Evolutionary conservation across 805 yeast species (phyloP).

Genomic region (Brettanomyces custersianus): DNA sequence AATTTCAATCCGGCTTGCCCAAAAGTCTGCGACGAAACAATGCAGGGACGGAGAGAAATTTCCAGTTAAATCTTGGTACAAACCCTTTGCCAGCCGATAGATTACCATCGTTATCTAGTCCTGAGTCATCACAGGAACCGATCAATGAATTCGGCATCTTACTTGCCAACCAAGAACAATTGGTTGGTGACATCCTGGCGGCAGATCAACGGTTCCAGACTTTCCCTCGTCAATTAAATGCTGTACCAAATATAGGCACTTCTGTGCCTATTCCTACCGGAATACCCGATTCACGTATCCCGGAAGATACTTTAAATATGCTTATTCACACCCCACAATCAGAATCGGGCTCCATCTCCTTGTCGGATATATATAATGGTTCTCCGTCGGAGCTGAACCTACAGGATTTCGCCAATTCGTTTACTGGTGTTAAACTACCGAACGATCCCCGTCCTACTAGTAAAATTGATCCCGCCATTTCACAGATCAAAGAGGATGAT

Average conservation of each 20-base stretch:
- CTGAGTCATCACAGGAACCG: no score
- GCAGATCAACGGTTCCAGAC: conserved; percentile 4
- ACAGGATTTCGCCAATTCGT: conserved; percentile 1
- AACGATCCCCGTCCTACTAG: no score
- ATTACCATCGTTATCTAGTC: no score
- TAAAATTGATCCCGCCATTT: not conserved
- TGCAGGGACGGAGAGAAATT: not conserved
- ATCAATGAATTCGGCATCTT: conserved; percentile 3
- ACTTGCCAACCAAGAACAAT: conserved; percentile 16
- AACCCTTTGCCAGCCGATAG: not conserved
- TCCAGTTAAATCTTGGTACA: not conserved
- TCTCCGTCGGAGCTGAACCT: not conserved
- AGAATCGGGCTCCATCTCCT: not conserved
- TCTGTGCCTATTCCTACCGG: not conserved
- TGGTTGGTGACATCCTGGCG: conserved; percentile 13
- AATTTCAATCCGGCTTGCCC: not conserved
- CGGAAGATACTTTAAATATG: not conserved
- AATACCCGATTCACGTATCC: not conserved
- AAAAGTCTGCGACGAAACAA: not conserved
- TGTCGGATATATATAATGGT: not conserved
- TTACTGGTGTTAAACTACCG: not conserved
- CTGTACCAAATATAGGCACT: not conserved
- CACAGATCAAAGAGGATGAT: not conserved
- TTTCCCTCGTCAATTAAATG: no score
- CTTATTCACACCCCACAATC: not conserved